Base-by-base conservation (phyloP, 148 eudicot genomes). In the Cornus controversa region DNA sequence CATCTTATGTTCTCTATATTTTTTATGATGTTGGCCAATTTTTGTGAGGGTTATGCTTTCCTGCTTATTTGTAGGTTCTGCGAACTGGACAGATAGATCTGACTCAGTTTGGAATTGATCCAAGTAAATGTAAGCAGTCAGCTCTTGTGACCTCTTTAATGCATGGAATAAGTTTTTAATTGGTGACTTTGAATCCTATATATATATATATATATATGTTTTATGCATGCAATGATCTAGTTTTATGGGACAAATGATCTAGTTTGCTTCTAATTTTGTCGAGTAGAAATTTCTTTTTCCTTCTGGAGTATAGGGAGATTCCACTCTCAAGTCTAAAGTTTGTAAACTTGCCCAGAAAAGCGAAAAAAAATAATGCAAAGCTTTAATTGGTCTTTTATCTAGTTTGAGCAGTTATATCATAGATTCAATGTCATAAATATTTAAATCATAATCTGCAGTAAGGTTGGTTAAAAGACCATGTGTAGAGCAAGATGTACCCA, bases 1-100 rank as follows among this genome's bases (percentile, higher is more conserved):
- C 80, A n/a, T 5, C 28, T 29, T 10, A 20, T 20, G 22, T 34
- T 70, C 9, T 78, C 20, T 23, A 4, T 77, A 18, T 24, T 71
- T 67, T 50, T 5, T 70, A 22, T 69, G 28, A 57, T 66, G 25
- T 34, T 9, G 6, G 27, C 31, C 26, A n/a, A 42, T 74, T 50
- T 40, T 80, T 28, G 40, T 20, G 69, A 45, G 26, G 16, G 20
- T 54, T 72, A 16, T 57, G 36, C 23, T 69, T 75, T 75, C 28
- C 65, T 75, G 66, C 63, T 75, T 73, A 60, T 78, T 37, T 83
- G 67, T 72, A 96, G 99, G 99, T 96, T 73, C 88, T 96, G 76
- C 90, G 92, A 72, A 93, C 97, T 0, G 99, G 99, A 53, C 97
- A 96, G 81, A 90, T 96, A 67, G 99, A 96, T 83, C 87, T 96